Conservation (phyloP, 169 alveolate genomes). For the Cryptosporidium xiaoi region DNA sequence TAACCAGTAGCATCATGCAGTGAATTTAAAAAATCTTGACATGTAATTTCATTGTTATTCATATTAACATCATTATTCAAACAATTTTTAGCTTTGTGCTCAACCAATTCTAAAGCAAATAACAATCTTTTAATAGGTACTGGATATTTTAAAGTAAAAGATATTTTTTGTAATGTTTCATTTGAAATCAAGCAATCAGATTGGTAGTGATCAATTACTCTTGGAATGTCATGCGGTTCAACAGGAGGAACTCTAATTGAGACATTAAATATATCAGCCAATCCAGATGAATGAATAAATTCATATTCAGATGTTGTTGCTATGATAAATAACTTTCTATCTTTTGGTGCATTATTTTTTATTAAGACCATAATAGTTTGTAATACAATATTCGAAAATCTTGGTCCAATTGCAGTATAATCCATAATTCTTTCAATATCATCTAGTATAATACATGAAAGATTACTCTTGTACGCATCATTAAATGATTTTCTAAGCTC, state of each 20-base stretch:
- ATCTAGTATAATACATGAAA: constrained; percentile 92
- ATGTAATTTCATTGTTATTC: constrained; percentile 8
- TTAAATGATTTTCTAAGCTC: constrained; percentile 95
- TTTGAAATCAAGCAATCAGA: constrained; percentile 15
- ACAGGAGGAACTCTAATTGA: constrained; percentile 44
- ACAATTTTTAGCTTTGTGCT: neutral
- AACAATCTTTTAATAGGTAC: constrained; percentile 48
- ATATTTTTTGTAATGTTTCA: constrained; percentile 35
- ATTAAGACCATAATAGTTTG: constrained; percentile 95
- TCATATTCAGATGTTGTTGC: constrained; percentile 95
- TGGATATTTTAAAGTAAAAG: constrained; percentile 44
- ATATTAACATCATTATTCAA: too few relatives aligned
- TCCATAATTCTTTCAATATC: constrained; percentile 97
- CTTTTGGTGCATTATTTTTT: constrained; percentile 95
- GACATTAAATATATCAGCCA: constrained; percentile 61
- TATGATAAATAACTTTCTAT: constrained; percentile 92
- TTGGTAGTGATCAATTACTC: constrained; percentile 46
- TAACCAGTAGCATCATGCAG: constrained; percentile 39
- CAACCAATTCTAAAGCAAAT: constrained; percentile 51
- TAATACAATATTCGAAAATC: constrained; percentile 94
- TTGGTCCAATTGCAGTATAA: constrained; percentile 97
- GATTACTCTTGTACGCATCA: constrained; percentile 97
- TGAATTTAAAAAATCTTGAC: constrained; percentile 34
- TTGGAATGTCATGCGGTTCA: constrained; percentile 56
- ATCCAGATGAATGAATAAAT: constrained; percentile 80